Evolutionary conservation across 805 yeast species (phyloP).

Genomic region (Lipomyces lipofer): DNA sequence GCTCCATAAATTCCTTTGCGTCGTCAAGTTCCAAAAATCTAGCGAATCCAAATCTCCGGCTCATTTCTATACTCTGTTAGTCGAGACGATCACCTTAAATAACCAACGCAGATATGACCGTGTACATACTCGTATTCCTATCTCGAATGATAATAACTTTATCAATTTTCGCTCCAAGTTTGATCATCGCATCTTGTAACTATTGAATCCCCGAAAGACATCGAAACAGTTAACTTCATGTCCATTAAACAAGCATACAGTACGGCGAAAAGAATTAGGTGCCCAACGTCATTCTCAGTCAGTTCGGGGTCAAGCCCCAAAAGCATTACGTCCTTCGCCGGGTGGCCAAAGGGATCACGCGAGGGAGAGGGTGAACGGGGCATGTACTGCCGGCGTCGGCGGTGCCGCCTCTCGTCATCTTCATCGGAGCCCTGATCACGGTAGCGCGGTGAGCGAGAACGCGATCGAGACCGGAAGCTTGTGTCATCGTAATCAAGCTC

Average conservation of each 20-base stretch:
- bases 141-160: conserved; percentile 23
- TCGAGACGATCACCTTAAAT: not conserved
- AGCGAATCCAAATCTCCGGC: conserved; percentile 21
- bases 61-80: conserved; percentile 1
- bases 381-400: conserved; percentile 5
- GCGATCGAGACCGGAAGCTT: not conserved
- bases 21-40: conserved; percentile 10
- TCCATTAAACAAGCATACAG: not conserved
- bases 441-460: conserved; percentile 1
- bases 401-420: not conserved
- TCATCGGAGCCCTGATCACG: not conserved
- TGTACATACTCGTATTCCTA: conserved; percentile 13
- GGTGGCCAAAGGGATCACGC: conserved; percentile 1
- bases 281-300: conserved; percentile 12
- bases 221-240: not conserved
- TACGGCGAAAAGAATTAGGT: too few species aligned
- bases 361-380: conserved; percentile 10
- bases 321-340: conserved; percentile 3
- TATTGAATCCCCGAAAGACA: not conserved
- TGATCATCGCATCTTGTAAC: conserved; percentile 4
- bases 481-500: conserved; percentile 6
- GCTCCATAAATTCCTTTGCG: conserved; percentile 6
- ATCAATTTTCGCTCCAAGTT: conserved; percentile 4
- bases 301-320: conserved; percentile 6
- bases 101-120: not conserved